Conservation (phyloP, 805 yeast species). For the Starmerella cellae region DNA sequence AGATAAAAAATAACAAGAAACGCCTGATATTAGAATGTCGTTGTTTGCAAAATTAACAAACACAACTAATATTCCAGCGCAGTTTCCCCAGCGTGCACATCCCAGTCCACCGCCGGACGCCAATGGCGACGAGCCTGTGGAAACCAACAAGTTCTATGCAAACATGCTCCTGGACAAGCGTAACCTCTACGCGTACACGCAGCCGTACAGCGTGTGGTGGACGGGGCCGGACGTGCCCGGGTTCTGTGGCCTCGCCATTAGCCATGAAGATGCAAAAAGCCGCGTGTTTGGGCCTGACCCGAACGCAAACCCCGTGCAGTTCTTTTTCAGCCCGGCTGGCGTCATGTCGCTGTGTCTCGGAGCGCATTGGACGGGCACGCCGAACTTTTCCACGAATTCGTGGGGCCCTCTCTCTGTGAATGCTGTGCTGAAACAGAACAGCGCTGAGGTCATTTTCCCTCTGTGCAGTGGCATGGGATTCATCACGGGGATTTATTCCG, state of each 20-base stretch:
- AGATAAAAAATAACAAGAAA: background rate
- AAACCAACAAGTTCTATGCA: constrained; percentile 66
- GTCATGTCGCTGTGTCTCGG: constrained; percentile 45
- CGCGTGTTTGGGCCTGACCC: constrained; percentile 37
- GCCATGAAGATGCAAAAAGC: constrained; percentile 38
- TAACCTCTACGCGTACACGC: constrained; percentile 42
- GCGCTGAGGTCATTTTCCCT: constrained; percentile 36
- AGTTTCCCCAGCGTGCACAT: constrained; percentile 32
- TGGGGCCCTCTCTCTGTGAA: constrained; percentile 23
- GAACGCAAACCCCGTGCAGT: constrained; percentile 30
- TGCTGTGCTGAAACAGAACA: constrained; percentile 16
- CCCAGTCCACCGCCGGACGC: constrained; percentile 28
- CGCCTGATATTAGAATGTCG: constrained; percentile 11
- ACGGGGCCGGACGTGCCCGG: constrained; percentile 25
- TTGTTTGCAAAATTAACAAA: constrained; percentile 38
- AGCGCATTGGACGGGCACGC: constrained; percentile 37
- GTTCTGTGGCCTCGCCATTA: constrained; percentile 48
- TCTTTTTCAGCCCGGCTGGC: constrained; percentile 44
- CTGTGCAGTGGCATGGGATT: constrained; percentile 76
- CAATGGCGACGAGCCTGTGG: constrained; percentile 37
- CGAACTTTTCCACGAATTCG: constrained; percentile 33
- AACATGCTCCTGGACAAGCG: constrained; percentile 50
- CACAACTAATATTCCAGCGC: constrained; percentile 30
- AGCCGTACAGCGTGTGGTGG: constrained; percentile 61
- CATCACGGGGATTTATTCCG: constrained; percentile 49